phyloP scores from a whole-genome alignment of 768 basidiomycete species.

The Boletus coccyginus region DNA sequence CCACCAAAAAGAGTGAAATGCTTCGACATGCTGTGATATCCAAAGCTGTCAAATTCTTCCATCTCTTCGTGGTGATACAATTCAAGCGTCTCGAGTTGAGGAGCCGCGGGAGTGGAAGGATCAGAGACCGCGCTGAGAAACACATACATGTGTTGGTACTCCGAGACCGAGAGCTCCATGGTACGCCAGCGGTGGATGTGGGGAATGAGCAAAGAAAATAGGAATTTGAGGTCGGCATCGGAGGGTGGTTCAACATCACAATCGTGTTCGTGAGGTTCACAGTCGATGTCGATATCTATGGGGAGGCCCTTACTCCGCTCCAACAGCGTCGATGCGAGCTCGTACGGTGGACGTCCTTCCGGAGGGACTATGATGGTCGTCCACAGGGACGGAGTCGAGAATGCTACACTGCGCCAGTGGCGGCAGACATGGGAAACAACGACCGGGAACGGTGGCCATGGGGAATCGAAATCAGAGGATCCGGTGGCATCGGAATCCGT shows the following conservation, averaged over 20 bases:
- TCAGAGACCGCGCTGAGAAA: slow-evolving; percentile 43
- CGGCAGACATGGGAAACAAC: slow-evolving; percentile 36
- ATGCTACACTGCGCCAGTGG: slow-evolving; percentile 53
- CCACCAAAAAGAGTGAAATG: slow-evolving; percentile 53
- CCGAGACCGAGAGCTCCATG: slow-evolving; percentile 45
- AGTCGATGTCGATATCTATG: slow-evolving; percentile 52
- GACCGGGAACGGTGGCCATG: slow-evolving; percentile 43
- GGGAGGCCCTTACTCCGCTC: slow-evolving; percentile 54
- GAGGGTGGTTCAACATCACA: slow-evolving; percentile 15
- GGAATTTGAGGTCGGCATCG: slow-evolving; percentile 18
- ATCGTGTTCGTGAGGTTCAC: slow-evolving; percentile 30
- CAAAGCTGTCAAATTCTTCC: slow-evolving; percentile 30
- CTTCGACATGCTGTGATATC: slow-evolving; percentile 25
- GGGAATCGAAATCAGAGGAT: background rate
- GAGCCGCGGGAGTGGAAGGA: slow-evolving; percentile 41
- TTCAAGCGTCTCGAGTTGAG: slow-evolving; percentile 50
- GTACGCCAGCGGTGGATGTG: slow-evolving; percentile 53
- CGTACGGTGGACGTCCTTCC: slow-evolving; percentile 40
- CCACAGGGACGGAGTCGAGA: slow-evolving; percentile 58
- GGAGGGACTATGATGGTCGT: slow-evolving; percentile 35
- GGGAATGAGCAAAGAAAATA: slow-evolving; percentile 44
- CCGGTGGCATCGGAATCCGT: background rate
- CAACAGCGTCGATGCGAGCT: slow-evolving; percentile 44
- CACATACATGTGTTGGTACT: slow-evolving; percentile 46
- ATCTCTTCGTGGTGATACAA: slow-evolving; percentile 57